Evolutionary conservation across 1,139 yeast genomes (phyloP).

Genomic region (Kodamaea sp.): DNA sequence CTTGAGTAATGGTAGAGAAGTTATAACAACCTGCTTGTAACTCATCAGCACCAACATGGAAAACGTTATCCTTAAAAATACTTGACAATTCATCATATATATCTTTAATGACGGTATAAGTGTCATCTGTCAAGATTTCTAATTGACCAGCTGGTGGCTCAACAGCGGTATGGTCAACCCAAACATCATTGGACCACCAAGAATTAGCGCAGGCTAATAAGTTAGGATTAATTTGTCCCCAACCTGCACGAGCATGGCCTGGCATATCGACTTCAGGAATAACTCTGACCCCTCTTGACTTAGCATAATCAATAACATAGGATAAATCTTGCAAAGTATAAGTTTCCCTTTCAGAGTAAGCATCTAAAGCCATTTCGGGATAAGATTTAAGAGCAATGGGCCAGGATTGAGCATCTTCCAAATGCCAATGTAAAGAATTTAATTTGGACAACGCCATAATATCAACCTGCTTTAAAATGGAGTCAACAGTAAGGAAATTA

Average conservation of each 20-base stretch:
- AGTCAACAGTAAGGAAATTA: constrained; percentile 31
- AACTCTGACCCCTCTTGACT: constrained; percentile 39
- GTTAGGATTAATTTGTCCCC: constrained; percentile 33
- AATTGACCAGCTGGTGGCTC: constrained; percentile 50
- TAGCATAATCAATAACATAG: constrained; percentile 34
- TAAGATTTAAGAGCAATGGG: constrained; percentile 33
- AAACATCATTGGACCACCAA: constrained; percentile 30
- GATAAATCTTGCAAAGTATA: constrained; percentile 33
- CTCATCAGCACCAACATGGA: constrained; percentile 50
- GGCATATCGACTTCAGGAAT: constrained; percentile 50
- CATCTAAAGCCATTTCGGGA: constrained; percentile 44
- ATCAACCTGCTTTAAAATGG: constrained; percentile 38
- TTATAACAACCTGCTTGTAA: constrained; percentile 37
- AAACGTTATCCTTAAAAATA: constrained; percentile 35
- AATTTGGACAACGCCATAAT: constrained; percentile 41
- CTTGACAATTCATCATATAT: constrained; percentile 37
- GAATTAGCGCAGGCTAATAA: constrained; percentile 34
- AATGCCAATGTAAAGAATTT: constrained; percentile 47
- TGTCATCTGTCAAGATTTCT: constrained; percentile 33
- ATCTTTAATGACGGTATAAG: constrained; percentile 32
- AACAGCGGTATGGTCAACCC: constrained; percentile 29
- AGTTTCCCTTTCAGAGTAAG: constrained; percentile 35
- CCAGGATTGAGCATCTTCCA: constrained; percentile 47
- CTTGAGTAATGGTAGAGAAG: constrained; percentile 24
- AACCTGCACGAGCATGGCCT: constrained; percentile 48